Evolutionary conservation across 306 rosid genomes (phyloP), one percentile per base, ranked within the genome.

Genomic region (Castanea mollissima): DNA sequence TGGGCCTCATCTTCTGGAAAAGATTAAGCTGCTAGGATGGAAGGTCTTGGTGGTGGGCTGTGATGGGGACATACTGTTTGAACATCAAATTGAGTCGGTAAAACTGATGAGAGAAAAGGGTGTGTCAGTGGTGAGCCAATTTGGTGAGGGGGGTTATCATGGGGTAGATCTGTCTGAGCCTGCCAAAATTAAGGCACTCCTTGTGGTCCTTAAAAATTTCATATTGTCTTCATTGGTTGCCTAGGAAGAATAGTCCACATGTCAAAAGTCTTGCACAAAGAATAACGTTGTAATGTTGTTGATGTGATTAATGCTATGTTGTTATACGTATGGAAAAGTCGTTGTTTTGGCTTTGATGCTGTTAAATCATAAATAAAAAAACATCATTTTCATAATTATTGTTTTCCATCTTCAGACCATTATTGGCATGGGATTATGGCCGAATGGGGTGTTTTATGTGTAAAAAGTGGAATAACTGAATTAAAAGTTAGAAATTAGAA

Each of bases 11-110:
- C 23, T 20, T 10, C 38, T 84, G 38, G 83, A 74, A 12, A 44
- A 14, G 9, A 79, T 91, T 21, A 13, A 15, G 60, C 52, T 27
- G 74, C 67, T 71, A 51, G 78, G 75, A 1, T 90, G 94, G 89
- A 55, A 74, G 20, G 83, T 88, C 0, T 44, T 90, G 77, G 84
- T 86, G 19, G 54, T 75, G 0, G 90, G 89, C 0, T 81, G 80
- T 27, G 63, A 63, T 19, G 96, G 96, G 49, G 93, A 91, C 58
- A 91, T 88, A 3, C 65, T 91, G 13, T 11, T 79, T 27, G 93
- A 91, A 27, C 90, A 92, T 38, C 88, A 88, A 74, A 69, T 77
- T 9, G 81, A 54, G 27, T 10, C 84, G 6, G 80, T 77, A 80
- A 85, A 64, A 19, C 15, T 83, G 77, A 71, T 88, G 79, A 73